Evolutionary conservation across 1,284 basidiomycete genomes (phyloP).

Genomic region (Malassezia brasiliensis): DNA sequence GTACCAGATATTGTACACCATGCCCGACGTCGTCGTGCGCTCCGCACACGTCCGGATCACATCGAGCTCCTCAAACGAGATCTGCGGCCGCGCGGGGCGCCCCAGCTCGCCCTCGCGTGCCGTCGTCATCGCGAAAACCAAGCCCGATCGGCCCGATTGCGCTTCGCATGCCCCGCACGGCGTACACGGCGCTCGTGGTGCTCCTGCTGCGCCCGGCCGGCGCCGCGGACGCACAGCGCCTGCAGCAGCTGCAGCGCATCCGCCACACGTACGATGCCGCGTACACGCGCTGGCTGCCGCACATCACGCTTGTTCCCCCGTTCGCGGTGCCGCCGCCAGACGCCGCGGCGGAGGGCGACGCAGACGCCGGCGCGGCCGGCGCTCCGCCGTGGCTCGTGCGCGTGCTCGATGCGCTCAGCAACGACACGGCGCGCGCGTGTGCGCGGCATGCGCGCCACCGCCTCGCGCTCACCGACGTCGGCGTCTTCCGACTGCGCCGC

Average conservation of each 20-base stretch:
- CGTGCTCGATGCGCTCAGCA: background rate
- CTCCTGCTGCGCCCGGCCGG: slow-evolving; percentile 8
- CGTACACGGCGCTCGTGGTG: slow-evolving; percentile 14
- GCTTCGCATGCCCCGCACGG: background rate
- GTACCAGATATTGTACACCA: slow-evolving; percentile 76
- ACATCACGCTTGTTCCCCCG: slow-evolving; percentile 16
- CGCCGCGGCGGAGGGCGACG: background rate
- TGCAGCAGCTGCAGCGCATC: slow-evolving; percentile 6
- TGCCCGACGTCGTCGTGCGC: slow-evolving; percentile 27
- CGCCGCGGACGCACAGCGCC: slow-evolving; percentile 1
- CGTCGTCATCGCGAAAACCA: background rate
- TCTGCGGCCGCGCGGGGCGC: slow-evolving; percentile 39
- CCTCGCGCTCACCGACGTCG: slow-evolving; percentile 1
- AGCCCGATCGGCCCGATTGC: slow-evolving; percentile 3
- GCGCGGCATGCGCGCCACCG: background rate
- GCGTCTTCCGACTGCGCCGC: slow-evolving; percentile 1
- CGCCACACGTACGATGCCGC: slow-evolving; percentile 11
- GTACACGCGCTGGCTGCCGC: slow-evolving; percentile 16
- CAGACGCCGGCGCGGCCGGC: background rate
- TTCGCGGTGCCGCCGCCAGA: background rate
- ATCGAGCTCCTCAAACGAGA: slow-evolving; percentile 33
- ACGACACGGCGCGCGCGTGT: background rate
- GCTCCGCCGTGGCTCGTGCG: background rate
- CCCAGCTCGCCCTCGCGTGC: slow-evolving; percentile 16
- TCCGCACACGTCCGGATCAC: slow-evolving; percentile 36